Conservation (phyloP, 1,284 basidiomycete species). For the Trichosporon sp. region DNA sequence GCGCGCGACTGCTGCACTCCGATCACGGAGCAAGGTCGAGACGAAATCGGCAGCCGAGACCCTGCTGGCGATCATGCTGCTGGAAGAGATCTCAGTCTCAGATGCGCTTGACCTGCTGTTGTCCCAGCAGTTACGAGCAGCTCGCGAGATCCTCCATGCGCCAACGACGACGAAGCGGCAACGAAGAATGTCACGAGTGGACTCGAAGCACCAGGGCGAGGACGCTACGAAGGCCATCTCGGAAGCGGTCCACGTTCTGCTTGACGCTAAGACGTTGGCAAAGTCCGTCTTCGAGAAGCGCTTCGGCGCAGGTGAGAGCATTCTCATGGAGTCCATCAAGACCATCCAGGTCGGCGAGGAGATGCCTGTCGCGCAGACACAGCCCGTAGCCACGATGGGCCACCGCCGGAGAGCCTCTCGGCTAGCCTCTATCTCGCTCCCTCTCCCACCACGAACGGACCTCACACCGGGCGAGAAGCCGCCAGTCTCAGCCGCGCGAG, state of each 20-base stretch:
- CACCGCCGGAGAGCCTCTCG: constrained; percentile 39
- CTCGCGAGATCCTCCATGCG: constrained; percentile 49
- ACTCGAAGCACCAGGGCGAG: constrained; percentile 18
- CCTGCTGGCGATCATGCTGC: constrained; percentile 69
- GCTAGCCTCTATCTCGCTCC: constrained; percentile 41
- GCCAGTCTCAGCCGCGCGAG: constrained; percentile 30
- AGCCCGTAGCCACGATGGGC: constrained; percentile 7
- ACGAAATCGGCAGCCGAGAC: constrained; percentile 65
- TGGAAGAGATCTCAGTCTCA: constrained; percentile 69
- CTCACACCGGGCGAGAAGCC: constrained; percentile 20
- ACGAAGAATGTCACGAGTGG: constrained; percentile 21
- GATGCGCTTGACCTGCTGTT: constrained; percentile 68
- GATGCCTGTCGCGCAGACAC: constrained; percentile 5
- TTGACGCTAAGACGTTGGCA: constrained; percentile 32
- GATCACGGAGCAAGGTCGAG: constrained; percentile 48
- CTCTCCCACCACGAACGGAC: constrained; percentile 25
- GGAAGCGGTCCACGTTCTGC: constrained; percentile 32
- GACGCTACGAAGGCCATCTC: constrained; percentile 29
- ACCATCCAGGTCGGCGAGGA: constrained; percentile 40
- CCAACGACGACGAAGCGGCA: constrained; percentile 13
- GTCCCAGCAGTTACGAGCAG: constrained; percentile 62
- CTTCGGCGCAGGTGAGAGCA: constrained; percentile 21
- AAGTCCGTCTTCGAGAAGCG: constrained; percentile 29
- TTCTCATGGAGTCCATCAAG: constrained; percentile 38
- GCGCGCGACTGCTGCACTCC: constrained; percentile 66